These are phyloP conservation scores for Peronospora belbahrii DNA, from an alignment of 352 stramenopile genomes.

Conservation along the genomic window DNA sequence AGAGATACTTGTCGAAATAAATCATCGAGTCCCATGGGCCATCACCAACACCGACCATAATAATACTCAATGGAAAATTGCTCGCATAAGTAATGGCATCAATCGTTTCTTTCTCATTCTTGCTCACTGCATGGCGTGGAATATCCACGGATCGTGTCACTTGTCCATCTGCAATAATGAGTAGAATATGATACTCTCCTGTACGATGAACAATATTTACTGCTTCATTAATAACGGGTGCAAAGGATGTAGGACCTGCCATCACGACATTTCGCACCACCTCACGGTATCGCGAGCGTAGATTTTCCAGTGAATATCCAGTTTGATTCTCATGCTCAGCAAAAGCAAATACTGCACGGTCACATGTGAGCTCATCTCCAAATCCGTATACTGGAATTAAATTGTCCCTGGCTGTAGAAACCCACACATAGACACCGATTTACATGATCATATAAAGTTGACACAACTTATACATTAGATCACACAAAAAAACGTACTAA, in stretches of 20 bases:
- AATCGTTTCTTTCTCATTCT: slow-evolving; percentile 85
- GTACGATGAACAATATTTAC: slow-evolving; percentile 74
- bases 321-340: slow-evolving; percentile 22
- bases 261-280: slow-evolving; percentile 67
- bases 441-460: too few relatives aligned
- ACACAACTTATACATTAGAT: too few relatives aligned
- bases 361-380: slow-evolving; percentile 69
- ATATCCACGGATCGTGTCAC: slow-evolving; percentile 81
- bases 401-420: slow-evolving; percentile 84
- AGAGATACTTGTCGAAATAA: slow-evolving; percentile 73
- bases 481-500: too few relatives aligned
- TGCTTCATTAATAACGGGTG: slow-evolving; percentile 79
- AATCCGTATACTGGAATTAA: slow-evolving; percentile 80
- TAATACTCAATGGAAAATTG: slow-evolving; percentile 71
- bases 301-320: slow-evolving; percentile 62
- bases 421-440: too few relatives aligned
- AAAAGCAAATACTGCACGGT: slow-evolving; percentile 76
- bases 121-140: slow-evolving; percentile 58
- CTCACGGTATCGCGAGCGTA: slow-evolving; percentile 62
- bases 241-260: slow-evolving; percentile 79
- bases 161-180: slow-evolving; percentile 85
- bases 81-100: slow-evolving; percentile 76
- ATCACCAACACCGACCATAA: slow-evolving; percentile 79
- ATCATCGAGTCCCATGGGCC: slow-evolving; percentile 78
- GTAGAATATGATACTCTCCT: slow-evolving; percentile 76